Evolutionary conservation across 1,284 basidiomycete species (phyloP).

Genomic region (Rhizopogon hawkerae): DNA sequence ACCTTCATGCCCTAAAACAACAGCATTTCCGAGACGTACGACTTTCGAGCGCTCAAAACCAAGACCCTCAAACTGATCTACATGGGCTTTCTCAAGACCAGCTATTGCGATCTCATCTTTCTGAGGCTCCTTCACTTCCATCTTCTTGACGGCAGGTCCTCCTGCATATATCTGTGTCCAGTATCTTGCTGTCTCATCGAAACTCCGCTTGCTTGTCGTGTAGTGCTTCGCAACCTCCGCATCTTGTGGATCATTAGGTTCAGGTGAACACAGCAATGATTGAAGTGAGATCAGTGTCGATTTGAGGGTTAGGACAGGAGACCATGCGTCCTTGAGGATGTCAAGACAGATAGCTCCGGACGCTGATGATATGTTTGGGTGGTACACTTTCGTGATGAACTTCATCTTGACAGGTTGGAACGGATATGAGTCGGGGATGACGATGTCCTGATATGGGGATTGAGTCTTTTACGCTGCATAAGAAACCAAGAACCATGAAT

Average conservation of each 20-base stretch:
- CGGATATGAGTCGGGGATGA: slow-evolving; percentile 92
- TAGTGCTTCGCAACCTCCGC: slow-evolving; percentile 98
- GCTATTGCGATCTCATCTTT: slow-evolving; percentile 67
- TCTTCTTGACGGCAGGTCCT: slow-evolving; percentile 46
- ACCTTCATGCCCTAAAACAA: slow-evolving; percentile 1
- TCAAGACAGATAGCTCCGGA: slow-evolving; percentile 89
- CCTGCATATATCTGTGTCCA: slow-evolving; percentile 91
- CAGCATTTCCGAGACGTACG: slow-evolving; percentile 40
- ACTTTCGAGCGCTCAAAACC: slow-evolving; percentile 73
- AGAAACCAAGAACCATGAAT: slow-evolving; percentile 8
- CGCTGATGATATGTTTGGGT: slow-evolving; percentile 93
- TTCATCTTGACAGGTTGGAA: slow-evolving; percentile 99
- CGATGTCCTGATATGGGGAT: slow-evolving; percentile 63
- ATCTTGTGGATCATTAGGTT: slow-evolving; percentile 96
- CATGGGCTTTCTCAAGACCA: slow-evolving; percentile 64
- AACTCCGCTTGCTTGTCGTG: slow-evolving; percentile 77
- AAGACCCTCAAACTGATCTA: slow-evolving; percentile 63
- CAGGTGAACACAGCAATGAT: slow-evolving; percentile 90
- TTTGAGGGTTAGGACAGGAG: slow-evolving; percentile 90
- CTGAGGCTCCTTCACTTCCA: slow-evolving; percentile 21
- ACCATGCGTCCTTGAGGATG: slow-evolving; percentile 88
- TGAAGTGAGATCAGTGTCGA: slow-evolving; percentile 95
- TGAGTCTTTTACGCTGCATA: slow-evolving; percentile 5
- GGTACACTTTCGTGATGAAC: slow-evolving; percentile 94
- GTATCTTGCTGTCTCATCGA: slow-evolving; percentile 88